Evolutionary conservation across 257 asterid species (phyloP), one percentile per base, ranked within the genome.

Genomic region (Nicotiana tabacum): DNA sequence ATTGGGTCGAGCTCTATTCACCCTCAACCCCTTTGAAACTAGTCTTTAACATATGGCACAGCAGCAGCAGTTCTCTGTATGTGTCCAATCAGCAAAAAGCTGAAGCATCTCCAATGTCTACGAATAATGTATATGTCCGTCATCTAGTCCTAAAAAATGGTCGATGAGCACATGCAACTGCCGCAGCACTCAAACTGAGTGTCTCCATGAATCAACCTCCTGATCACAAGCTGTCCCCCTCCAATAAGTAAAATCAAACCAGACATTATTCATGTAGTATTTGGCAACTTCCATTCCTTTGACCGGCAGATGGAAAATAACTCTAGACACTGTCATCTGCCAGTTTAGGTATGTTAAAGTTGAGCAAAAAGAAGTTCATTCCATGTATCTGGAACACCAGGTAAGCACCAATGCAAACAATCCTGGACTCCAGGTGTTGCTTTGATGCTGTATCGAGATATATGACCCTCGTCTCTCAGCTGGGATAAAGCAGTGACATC

Each of bases 391-490:
- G 99, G 99, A 65, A 95, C 87, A 80, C 99, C 98, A 0, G 99
- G 99, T 78, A 95, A 88, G 90, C 99, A 95, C 99, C 99, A 95
- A 78, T 95, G 99, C 91, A 95, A 86, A 89, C 99, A 95, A 87
- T 95, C 99, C 87, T 95, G 99, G 85, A 87, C 80, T 35, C 97
- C 97, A 0, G 98, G 93, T 37, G 97, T 93, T 39, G 95, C 90
- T 82, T 87, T 92, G 61, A 92, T 86, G 85, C 97, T 93, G 87
- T 93, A 95, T 72, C 98, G 94, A 0, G 99, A 95, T 77, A 93
- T 88, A 85, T 95, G 99, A 66, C 97, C 98, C 88, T 95, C 99
- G 76, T 95, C 99, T 88, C 99, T 92, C 83, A 93, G 85, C 89
- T 93, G 90, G 48, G 99, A 93, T 86, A 93, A 74, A 81, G 92